A percentile compares a stretch with the other conserved stretches of the same genome.
Evolutionary conservation across 257 asterid species (phyloP).

Genomic region (Nicotiana paniculata): DNA sequence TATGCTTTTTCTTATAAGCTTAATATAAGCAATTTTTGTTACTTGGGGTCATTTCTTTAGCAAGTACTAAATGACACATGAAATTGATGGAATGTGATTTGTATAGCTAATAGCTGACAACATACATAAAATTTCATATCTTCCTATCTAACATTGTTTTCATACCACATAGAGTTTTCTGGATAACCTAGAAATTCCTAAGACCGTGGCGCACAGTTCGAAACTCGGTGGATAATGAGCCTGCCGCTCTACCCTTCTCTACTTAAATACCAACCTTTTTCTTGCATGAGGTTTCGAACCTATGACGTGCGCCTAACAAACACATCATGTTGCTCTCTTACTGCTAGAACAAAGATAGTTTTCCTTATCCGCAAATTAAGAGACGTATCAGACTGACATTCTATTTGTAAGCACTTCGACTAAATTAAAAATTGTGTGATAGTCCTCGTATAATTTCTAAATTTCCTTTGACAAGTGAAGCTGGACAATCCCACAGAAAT

Average conservation of each 20-base stretch:
- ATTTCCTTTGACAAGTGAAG: background rate
- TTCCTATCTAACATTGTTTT: background rate
- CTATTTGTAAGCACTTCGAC: background rate
- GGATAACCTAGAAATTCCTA: too few species aligned
- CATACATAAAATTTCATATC: background rate
- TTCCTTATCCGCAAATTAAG: background rate
- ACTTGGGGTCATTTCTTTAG: background rate
- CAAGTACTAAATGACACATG: background rate
- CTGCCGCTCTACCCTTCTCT: too few species aligned
- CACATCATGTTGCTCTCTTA: too few species aligned
- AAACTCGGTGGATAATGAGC: too few species aligned
- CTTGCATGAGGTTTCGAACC: too few species aligned
- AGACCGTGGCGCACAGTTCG: too few species aligned
- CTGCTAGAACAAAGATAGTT: background rate
- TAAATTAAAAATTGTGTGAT: background rate
- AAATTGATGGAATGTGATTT: background rate
- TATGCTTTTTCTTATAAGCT: background rate
- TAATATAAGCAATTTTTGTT: background rate
- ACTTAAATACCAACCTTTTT: too few species aligned
- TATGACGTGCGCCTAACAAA: too few species aligned
- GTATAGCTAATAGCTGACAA: background rate
- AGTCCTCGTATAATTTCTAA: background rate
- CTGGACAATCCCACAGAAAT: background rate
- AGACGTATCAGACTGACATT: background rate
- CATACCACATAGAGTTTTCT: background rate